Base-by-base conservation (phyloP, 441 rosid genomes). In the Flueggea neowawraea region DNA sequence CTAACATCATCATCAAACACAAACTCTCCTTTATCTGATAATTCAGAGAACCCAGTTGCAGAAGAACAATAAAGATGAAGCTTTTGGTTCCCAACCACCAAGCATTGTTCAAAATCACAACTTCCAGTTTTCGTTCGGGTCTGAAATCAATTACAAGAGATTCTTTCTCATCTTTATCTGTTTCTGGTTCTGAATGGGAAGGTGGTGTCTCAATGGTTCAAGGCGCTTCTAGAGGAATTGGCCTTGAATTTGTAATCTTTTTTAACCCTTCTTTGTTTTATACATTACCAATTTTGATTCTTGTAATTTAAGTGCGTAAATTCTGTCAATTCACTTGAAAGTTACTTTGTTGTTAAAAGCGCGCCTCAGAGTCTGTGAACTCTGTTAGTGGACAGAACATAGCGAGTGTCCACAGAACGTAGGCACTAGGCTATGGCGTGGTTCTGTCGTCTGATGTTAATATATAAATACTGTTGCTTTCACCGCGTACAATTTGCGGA, bases 141-240 rank as follows among this genome's bases (percentile, higher is more conserved):
- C 41, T 78, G 52, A 68, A 75, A 67, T 71, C 69, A 16, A 61
- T 45, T 31, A 53, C 41, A 65, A 69, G 65, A 31, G 68, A 69
- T 68, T 60, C 66, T 71, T 79, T 72, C 6, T 54, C 80, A 69
- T 69, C 84, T 11, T 43, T 0, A 54, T 64, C 69, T 15, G 53
- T 76, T 57, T 62, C 83, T 16, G 5, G 61, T 22, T 65, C 66
- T 32, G 82, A 68, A 62, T 80, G 82, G 84, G 83, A 81, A 72
- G 95, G 87, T 62, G 91, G 92, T 59, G 88, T 93, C 65, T 88
- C 98, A 22, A 44, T 90, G 85, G 95, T 88, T 36, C 97, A 93
- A 73, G 96, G 97, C 65, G 95, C 96, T 75, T 90, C 96, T 12
- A 80, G 96, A 75, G 95, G 97, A 77, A 82, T 90, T 65, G 95